phyloP scores from a whole-genome alignment of 306 rosid species.

The Casuarina equisetifolia region DNA sequence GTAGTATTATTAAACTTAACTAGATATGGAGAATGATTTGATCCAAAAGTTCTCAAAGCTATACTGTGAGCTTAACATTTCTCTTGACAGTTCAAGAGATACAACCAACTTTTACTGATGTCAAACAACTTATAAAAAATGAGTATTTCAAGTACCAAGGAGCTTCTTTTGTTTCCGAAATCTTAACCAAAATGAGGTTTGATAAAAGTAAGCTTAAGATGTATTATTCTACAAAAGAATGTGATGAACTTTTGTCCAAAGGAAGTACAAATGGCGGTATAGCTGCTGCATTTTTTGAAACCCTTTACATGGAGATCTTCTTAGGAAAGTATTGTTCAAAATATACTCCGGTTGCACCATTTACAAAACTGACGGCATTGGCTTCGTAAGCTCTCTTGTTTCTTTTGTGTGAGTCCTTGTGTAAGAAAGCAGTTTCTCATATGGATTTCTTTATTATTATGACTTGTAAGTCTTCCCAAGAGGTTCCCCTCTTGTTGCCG shows the following conservation, averaged over 20 bases:
- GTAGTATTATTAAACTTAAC: too few species aligned
- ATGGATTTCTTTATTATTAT: neutral
- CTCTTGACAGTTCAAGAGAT: constrained; percentile 56
- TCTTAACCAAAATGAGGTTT: constrained; percentile 34
- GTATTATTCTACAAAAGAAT: too few species aligned
- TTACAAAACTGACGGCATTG: constrained; percentile 49
- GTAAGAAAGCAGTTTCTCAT: too few species aligned
- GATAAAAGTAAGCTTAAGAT: too few species aligned
- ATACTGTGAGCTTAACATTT: constrained; percentile 62
- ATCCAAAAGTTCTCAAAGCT: constrained; percentile 44
- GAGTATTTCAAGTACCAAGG: constrained; percentile 44
- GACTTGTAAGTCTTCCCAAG: constrained; percentile 37
- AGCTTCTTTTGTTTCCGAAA: constrained; percentile 40
- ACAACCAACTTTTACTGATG: constrained; percentile 40
- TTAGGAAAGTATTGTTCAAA: too few species aligned
- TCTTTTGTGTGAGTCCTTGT: too few species aligned
- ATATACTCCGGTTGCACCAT: too few species aligned
- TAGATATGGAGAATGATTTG: too few species aligned
- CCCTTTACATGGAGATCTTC: neutral
- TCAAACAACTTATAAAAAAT: constrained; percentile 35
- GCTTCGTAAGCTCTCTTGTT: too few species aligned
- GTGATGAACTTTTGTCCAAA: too few species aligned
- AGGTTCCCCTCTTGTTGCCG: constrained; percentile 48
- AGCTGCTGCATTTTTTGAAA: constrained; percentile 48
- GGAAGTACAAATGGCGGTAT: too few species aligned